Evolutionary conservation across 768 basidiomycete species (phyloP), one percentile per base, ranked within the genome.

Genomic region (Tylopilus subfusipes): DNA sequence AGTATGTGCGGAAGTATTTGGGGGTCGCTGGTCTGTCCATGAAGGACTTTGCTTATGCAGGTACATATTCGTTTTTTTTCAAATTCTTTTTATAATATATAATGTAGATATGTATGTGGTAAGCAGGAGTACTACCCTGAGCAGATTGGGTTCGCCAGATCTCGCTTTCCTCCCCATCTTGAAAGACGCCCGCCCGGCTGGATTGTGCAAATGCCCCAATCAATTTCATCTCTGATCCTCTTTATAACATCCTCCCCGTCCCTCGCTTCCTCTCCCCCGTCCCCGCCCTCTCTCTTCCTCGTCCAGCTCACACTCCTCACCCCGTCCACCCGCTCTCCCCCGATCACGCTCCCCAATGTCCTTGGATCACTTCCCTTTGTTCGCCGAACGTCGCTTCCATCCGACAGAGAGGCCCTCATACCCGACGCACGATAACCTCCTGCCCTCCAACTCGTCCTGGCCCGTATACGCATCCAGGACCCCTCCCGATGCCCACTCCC

Each of bases 351-450:
- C 36, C 36, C 3, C 6, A 36, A 69, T 70, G 70, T 70, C 69
- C 1, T 54, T 70, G 61, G 68, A 70, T 70, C 68, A 70, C 25
- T 69, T 71, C 21, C 51, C 68, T 47, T 38, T 70, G n/a, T 68
- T 70, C 42, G 7, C 64, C 9, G 69, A 71, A 10, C 63, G 71
- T 57, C 69, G 69, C 54, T 70, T 70, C 27, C 68, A 71, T 40
- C 61, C 48, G 56, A 48, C 50, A 50, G 68, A 69, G 22, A 56
- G 70, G 50, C 12, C 50, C 4, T 57, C 68, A 0, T 68, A 63
- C 58, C 42, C 59, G 2, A 1, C 53, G n/a, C 65, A 63, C 30
- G 66, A 69, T 56, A 45, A 53, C 49, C 53, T 67, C 51, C 38
- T 70, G 14, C 55, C 54, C 1, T 42, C 66, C 36, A 2, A 60